Evolutionary conservation across 371 early-diverging fungal species (phyloP).

Genomic region (Thermomucor indicae-seudaticae): DNA sequence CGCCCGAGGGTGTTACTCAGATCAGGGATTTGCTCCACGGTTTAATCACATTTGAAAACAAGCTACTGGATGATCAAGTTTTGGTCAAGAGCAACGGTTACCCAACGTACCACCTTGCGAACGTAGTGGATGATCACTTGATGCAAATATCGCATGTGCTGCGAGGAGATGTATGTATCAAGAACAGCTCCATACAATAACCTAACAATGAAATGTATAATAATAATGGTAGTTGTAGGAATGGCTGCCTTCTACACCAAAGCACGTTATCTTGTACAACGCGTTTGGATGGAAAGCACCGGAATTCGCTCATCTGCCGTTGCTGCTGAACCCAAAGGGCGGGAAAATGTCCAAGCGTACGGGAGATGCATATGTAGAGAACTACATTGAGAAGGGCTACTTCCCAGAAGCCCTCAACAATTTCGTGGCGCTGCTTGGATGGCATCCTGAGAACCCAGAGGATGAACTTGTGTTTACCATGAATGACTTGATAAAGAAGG

Average conservation of each 20-base stretch:
- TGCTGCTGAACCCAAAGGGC: slow-evolving; percentile 80
- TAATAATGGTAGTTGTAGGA: slow-evolving; percentile 46
- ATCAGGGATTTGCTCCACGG: slow-evolving; percentile 82
- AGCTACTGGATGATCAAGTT: slow-evolving; percentile 83
- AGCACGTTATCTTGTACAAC: slow-evolving; percentile 80
- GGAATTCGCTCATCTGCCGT: slow-evolving; percentile 83
- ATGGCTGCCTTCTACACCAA: slow-evolving; percentile 93
- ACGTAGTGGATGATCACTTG: slow-evolving; percentile 89
- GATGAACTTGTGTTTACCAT: slow-evolving; percentile 57
- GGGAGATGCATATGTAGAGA: slow-evolving; percentile 74
- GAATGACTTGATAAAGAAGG: slow-evolving; percentile 61
- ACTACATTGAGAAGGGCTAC: slow-evolving; percentile 72
- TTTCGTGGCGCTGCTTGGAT: slow-evolving; percentile 86
- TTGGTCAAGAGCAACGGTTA: slow-evolving; percentile 89
- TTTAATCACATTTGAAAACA: slow-evolving; percentile 62
- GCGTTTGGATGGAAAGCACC: slow-evolving; percentile 83
- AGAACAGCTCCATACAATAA: too few relatives aligned
- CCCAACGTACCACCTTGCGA: slow-evolving; percentile 95
- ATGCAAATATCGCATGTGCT: slow-evolving; percentile 93
- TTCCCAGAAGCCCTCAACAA: slow-evolving; percentile 87
- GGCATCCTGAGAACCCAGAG: slow-evolving; percentile 64
- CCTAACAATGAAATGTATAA: neutral
- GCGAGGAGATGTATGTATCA: slow-evolving; percentile 88
- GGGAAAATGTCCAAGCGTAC: slow-evolving; percentile 86
- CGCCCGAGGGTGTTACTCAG: slow-evolving; percentile 56